Evolutionary conservation across 305 asterid genomes (phyloP).

Genomic region (Ilex paraguariensis): DNA sequence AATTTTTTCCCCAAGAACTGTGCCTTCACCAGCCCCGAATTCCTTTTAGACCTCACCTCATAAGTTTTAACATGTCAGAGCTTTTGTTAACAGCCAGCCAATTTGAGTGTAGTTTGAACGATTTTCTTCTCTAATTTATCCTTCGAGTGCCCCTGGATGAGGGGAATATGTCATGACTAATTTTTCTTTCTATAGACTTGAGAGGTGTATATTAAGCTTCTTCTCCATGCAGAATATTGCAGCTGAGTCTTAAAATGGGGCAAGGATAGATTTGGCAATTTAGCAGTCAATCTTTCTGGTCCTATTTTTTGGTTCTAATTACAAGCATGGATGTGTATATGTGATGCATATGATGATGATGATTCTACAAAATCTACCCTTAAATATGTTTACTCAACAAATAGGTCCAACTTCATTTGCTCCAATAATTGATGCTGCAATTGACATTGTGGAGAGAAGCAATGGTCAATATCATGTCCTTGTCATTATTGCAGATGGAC

Average conservation of each 20-base stretch:
- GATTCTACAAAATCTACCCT: not conserved
- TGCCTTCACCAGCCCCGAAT: no score
- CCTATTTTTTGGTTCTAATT: not conserved
- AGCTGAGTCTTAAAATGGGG: no score
- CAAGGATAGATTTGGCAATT: not conserved
- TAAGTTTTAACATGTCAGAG: no score
- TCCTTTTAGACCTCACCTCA: no score
- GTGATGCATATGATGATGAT: not conserved
- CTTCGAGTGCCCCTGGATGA: no score
- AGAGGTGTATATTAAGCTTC: not conserved
- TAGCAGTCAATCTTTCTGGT: not conserved
- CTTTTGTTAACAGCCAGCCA: no score
- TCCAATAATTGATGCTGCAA: constrained; percentile 70
- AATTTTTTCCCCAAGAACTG: no score
- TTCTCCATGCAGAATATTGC: no score
- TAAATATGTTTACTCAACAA: constrained; percentile 8
- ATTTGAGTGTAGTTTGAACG: no score
- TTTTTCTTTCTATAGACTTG: no score
- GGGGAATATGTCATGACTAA: no score
- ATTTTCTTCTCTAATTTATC: no score
- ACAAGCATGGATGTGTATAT: not conserved
- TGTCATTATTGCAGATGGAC: constrained; percentile 88
- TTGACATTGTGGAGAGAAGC: constrained; percentile 74
- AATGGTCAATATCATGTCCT: constrained; percentile 86
- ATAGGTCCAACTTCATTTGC: constrained; percentile 92